A percentile compares a stretch with the other conserved stretches of the same genome.
phyloP scores from a whole-genome alignment of 2,329 filamentous ascomycete species.

The Trichoderma hamatum region DNA sequence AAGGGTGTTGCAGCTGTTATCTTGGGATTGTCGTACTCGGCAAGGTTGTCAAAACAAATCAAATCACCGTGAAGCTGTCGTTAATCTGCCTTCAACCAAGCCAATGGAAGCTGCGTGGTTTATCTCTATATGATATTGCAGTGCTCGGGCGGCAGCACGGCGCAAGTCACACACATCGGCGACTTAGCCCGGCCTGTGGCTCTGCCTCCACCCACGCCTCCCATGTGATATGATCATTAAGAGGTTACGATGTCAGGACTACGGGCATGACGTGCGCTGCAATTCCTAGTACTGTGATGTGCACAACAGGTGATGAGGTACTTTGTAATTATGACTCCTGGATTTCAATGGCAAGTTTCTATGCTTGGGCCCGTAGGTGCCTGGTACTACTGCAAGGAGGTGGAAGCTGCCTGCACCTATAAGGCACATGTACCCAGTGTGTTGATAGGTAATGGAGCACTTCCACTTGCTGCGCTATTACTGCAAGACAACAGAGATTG shows the following conservation, averaged over 20 bases:
- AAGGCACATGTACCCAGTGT: neutral
- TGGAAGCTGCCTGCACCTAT: neutral
- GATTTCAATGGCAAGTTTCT: neutral
- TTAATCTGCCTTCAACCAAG: neutral
- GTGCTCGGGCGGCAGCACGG: neutral
- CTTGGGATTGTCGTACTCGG: neutral
- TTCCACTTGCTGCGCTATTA: no score
- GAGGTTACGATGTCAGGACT: neutral
- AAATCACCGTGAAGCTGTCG: neutral
- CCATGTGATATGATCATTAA: slow-evolving; percentile 24
- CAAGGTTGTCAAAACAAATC: neutral
- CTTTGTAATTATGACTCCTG: neutral
- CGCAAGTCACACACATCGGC: slow-evolving; percentile 21
- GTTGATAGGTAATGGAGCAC: neutral
- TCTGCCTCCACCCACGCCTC: slow-evolving; percentile 10
- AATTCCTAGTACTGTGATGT: neutral
- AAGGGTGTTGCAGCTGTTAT: slow-evolving; percentile 9
- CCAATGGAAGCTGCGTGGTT: slow-evolving; percentile 6
- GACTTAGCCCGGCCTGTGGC: slow-evolving; percentile 1
- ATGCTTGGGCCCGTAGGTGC: neutral
- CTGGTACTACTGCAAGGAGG: neutral
- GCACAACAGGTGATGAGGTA: neutral
- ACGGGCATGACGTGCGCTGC: slow-evolving; percentile 8
- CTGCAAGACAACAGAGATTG: neutral
- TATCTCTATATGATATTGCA: neutral